These are phyloP conservation scores for Bacidia gigantensis DNA, from an alignment of 495 filamentous ascomycete species.

Conservation along the genomic window DNA sequence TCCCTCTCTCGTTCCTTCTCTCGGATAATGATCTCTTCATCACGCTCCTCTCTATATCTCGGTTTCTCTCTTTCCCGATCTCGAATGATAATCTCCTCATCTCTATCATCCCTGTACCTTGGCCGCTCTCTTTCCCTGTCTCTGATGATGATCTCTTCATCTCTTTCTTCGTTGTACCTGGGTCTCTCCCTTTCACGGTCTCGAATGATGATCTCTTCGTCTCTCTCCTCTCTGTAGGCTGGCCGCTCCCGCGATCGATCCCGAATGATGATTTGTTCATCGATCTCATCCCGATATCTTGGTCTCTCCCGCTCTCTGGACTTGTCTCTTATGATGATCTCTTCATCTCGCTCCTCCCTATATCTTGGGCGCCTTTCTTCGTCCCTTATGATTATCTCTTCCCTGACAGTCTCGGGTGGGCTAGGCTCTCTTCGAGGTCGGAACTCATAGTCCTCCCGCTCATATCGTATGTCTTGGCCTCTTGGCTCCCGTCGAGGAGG, in stretches of 20 bases:
- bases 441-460: slow-evolving; percentile 19
- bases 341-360: slow-evolving; percentile 7
- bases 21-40: slow-evolving; percentile 9
- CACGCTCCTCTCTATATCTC: not conserved
- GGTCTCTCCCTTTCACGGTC: slow-evolving; percentile 10
- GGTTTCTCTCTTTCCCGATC: not conserved
- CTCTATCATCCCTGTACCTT: slow-evolving; percentile 12
- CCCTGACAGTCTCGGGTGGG: slow-evolving; percentile 19
- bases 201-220: slow-evolving; percentile 11
- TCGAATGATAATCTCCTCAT: slow-evolving; percentile 12
- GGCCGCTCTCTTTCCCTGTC: slow-evolving; percentile 10
- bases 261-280: slow-evolving; percentile 6
- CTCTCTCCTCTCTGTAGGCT: slow-evolving; percentile 2
- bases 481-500: not conserved
- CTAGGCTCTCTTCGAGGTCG: slow-evolving; percentile 9
- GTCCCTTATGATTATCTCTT: slow-evolving; percentile 21
- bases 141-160: slow-evolving; percentile 22
- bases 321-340: slow-evolving; percentile 6
- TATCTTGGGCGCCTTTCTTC: slow-evolving; percentile 10
- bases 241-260: slow-evolving; percentile 4
- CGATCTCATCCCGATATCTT: slow-evolving; percentile 9
- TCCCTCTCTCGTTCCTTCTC: slow-evolving; percentile 2
- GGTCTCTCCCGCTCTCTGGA: slow-evolving; percentile 13
- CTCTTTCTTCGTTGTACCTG: slow-evolving; percentile 16
- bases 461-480: slow-evolving; percentile 9